Base-by-base conservation (phyloP, 768 basidiomycete species). In the Peribolospora baueri region DNA sequence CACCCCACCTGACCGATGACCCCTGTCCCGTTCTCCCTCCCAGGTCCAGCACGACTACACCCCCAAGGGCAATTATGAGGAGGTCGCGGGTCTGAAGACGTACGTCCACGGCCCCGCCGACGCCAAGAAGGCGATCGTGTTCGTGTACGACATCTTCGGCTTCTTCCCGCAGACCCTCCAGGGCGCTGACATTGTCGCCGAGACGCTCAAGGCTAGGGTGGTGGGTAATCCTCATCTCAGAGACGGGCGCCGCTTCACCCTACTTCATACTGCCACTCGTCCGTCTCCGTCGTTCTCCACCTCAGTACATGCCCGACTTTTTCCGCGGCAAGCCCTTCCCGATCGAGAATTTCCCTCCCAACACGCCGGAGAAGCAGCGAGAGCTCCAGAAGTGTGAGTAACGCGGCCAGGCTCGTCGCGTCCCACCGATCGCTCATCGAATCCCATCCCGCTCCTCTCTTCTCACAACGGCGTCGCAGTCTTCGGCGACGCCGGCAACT, bases 1-100 rank as follows among this genome's bases (percentile, higher is more conserved):
- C 25, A 25, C 25, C 25, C 25, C 25, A 25, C 25, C 25, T 25
- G 25, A 1, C 25, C 25, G 25, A 25, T 25, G 25, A 25, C 25
- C 25, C 25, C 25, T 25, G 25, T 25, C 25, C 25, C 25, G 25
- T 25, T 25, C 25, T 25, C 25, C 25, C 25, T 25, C 25, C 25
- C 25, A 25, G 25, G 76, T 75, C 7, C 65, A 70, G 54, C 73
- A 72, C 6, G 69, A 73, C 56, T 77, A 79, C 65, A 64, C 65
- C 8, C 74, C 75, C 11, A 73, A 75, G 62, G 77, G 76, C 43
- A 57, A 63, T 2, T 53, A 53, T 38, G 41, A 38, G 43, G 13
- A 43, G 42, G 41, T 45, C 46, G 52, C 52, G 10, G 52, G 52
- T 14, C 73, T 65, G 64, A 74, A 73, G 59, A 53, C 73, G 14